These are phyloP conservation scores for Hyaloraphidium curvatum DNA, from an alignment of 192 early-diverging fungal genomes.

Conservation along the genomic window DNA sequence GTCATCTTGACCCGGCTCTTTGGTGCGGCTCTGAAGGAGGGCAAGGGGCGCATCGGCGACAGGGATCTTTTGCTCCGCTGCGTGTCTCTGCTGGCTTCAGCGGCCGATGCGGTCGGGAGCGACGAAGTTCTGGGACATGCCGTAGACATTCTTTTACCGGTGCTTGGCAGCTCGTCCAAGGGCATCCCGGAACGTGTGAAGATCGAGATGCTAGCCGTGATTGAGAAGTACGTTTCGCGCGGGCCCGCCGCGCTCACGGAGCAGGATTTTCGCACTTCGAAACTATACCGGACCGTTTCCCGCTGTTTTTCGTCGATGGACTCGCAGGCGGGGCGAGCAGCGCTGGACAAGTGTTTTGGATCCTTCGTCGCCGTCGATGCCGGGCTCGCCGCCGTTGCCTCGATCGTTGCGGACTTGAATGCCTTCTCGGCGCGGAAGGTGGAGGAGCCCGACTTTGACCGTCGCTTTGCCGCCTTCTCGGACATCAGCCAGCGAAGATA, in stretches of 20 bases:
- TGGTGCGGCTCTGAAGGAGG: slow-evolving; percentile 25
- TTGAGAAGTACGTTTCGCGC: slow-evolving; percentile 57
- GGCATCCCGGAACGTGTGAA: slow-evolving; percentile 64
- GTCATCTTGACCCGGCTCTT: slow-evolving; percentile 36
- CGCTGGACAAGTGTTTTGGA: slow-evolving; percentile 39
- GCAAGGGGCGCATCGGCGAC: slow-evolving; percentile 26
- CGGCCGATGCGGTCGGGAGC: slow-evolving; percentile 52
- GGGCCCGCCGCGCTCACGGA: slow-evolving; percentile 28
- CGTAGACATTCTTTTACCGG: slow-evolving; percentile 64
- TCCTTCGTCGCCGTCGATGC: slow-evolving; percentile 41
- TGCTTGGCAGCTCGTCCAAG: slow-evolving; percentile 44
- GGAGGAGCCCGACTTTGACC: slow-evolving; percentile 76
- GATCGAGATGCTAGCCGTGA: slow-evolving; percentile 60
- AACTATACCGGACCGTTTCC: slow-evolving; percentile 46
- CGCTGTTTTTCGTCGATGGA: slow-evolving; percentile 49
- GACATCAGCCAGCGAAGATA: slow-evolving; percentile 50
- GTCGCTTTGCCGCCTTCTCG: slow-evolving; percentile 51
- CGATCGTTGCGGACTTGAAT: slow-evolving; percentile 55
- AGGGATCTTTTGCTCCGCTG: slow-evolving; percentile 50
- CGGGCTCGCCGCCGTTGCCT: slow-evolving; percentile 23
- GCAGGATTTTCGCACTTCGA: slow-evolving; percentile 19
- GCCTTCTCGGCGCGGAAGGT: slow-evolving; percentile 48
- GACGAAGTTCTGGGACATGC: slow-evolving; percentile 43
- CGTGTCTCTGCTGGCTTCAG: slow-evolving; percentile 57
- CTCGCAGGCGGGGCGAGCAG: slow-evolving; percentile 35